These are phyloP conservation scores for Carallia pectinifolia DNA, from an alignment of 345 rosid species.

Conservation along the genomic window DNA sequence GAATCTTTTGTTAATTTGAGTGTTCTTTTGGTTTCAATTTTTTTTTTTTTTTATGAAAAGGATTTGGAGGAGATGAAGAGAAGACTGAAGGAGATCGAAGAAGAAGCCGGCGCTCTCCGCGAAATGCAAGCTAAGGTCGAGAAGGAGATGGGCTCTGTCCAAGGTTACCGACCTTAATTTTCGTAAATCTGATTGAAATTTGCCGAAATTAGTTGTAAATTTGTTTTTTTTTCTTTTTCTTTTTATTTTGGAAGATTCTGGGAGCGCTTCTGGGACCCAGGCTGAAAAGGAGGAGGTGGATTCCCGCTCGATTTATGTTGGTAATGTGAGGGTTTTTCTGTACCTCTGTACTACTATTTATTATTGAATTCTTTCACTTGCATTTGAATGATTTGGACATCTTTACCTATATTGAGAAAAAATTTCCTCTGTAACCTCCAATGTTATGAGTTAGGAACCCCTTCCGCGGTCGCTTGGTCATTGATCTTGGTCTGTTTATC, in stretches of 20 bases:
- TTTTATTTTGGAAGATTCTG: no score
- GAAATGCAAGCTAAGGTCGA: slow-evolving; percentile 99
- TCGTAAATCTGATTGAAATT: neutral
- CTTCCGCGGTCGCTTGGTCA: no score
- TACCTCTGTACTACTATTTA: no score
- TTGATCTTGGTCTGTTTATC: slow-evolving; percentile 3
- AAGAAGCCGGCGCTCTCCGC: slow-evolving; percentile 97
- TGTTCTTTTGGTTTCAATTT: no score
- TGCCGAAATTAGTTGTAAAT: neutral
- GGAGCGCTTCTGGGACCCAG: slow-evolving; percentile 57
- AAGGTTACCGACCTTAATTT: slow-evolving; percentile 44
- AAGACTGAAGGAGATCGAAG: slow-evolving; percentile 91
- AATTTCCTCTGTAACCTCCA: neutral
- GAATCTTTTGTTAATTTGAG: neutral
- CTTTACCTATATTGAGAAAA: no score
- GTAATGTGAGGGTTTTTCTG: slow-evolving; percentile 74
- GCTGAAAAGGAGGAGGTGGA: slow-evolving; percentile 99
- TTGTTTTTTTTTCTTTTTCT: slow-evolving; percentile 17
- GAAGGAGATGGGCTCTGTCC: slow-evolving; percentile 97
- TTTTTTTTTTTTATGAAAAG: no score
- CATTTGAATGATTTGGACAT: no score
- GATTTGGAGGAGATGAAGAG: slow-evolving; percentile 98
- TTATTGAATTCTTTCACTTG: no score
- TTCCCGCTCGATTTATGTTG: slow-evolving; percentile 90
- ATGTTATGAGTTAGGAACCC: neutral